Evolutionary conservation across 495 filamentous ascomycete species (phyloP).

Genomic region (Podospora comata): DNA sequence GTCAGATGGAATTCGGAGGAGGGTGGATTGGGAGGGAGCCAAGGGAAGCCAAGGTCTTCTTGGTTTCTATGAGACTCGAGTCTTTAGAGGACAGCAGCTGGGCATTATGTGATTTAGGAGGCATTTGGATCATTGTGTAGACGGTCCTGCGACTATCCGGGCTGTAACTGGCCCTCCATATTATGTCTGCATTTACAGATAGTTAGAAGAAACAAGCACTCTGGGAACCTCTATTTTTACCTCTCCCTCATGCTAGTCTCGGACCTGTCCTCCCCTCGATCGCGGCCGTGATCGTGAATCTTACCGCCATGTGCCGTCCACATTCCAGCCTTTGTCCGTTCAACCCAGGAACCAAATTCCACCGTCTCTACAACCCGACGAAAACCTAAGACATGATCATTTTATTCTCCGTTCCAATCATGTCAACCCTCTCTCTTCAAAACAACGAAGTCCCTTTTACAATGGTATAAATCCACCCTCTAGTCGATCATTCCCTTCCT

Average conservation of each 20-base stretch:
- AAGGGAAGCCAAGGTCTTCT: not conserved
- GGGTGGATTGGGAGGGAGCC: not conserved
- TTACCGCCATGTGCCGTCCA: not conserved
- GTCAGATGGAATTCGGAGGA: not conserved
- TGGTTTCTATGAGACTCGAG: not conserved
- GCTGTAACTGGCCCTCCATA: not conserved
- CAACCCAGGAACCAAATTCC: not conserved
- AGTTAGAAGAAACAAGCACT: not conserved
- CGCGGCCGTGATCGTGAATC: not conserved
- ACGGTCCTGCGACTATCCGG: not conserved
- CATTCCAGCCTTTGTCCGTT: not conserved
- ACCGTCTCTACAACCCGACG: not conserved
- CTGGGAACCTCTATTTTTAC: not conserved
- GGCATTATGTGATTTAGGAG: not conserved
- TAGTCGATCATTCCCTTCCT: not conserved
- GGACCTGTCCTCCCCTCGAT: not conserved
- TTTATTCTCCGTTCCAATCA: not conserved
- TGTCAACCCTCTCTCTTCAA: not conserved
- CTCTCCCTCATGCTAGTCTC: not conserved
- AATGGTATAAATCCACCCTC: not conserved
- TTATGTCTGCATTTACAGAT: not conserved
- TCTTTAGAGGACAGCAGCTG: not conserved
- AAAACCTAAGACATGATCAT: not conserved
- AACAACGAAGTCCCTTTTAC: not conserved
- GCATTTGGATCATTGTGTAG: not conserved